Base-by-base conservation (phyloP, 1,139 yeast genomes). In the Blastobotrys petasosporus region DNA sequence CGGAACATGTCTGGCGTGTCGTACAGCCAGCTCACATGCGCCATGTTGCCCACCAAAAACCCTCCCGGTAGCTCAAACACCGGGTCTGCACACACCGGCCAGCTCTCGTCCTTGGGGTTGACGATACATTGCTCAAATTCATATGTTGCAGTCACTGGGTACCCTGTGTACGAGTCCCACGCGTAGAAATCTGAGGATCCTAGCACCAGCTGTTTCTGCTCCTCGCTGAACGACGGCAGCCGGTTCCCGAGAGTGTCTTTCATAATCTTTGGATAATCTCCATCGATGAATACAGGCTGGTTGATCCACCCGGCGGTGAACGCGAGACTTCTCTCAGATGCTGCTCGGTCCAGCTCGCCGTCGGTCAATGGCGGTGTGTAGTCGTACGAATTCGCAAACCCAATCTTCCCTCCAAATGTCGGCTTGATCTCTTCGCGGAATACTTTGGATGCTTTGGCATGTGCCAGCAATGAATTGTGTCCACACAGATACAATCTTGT, bases 131-230 rank as follows among this genome's bases (percentile, higher is more conserved):
- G 56, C 53, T 31, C 53, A 55, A 41, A 58, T 45, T 42, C 64
- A 55, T 32, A 58, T 56, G 66, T 61, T 9, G 62, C 58, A 20
- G 56, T 51, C 31, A 58, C 57, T 13, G 55, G 55, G 42, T 57
- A 57, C 8, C 65, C 63, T n/a, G 70, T 65, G 50, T 68, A 68
- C 11, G 67, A 64, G 45, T 68, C 71, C 55, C 68, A 58, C 28
- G 71, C 70, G 39, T 65, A 63, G 54, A 64, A 68, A 45, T 68
- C 72, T 4, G 62, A 45, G 1, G 65, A 58, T 13, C 57, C 57
- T 4, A 56, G 47, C 25, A 66, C 56, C 13, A 53, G 48, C 28
- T 46, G 44, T 39, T 59, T 56, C 48, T 68, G 69, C 25, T 60
- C 66, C 1, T 45, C 56, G 10, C 67, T 58, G 49, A 66, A 62